A percentile compares a stretch with the other conserved stretches of the same genome.
These are phyloP conservation scores for Colletotrichum plurivorum DNA, from an alignment of 2,329 filamentous ascomycete species.

Conservation along the genomic window DNA sequence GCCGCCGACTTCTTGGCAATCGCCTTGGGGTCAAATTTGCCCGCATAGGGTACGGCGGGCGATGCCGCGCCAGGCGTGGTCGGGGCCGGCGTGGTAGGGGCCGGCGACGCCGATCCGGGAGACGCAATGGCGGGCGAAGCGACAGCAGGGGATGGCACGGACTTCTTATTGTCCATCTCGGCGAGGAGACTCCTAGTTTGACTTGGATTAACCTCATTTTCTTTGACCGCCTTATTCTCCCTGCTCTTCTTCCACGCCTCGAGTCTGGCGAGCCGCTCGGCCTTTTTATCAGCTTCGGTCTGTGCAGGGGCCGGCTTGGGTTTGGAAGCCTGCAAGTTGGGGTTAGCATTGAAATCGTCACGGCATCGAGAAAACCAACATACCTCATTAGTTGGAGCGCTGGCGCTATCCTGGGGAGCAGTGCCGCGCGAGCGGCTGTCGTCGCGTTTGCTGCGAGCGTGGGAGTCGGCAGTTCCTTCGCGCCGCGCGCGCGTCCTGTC, in stretches of 20 bases:
- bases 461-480: conserved; percentile 81
- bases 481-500: conserved; percentile 75
- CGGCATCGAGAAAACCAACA: conserved; percentile 45
- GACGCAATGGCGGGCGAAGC: conserved; percentile 60
- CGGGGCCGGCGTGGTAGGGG: conserved; percentile 51
- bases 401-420: conserved; percentile 62
- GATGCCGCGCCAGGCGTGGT: conserved; percentile 62
- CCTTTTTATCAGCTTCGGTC: conserved; percentile 82
- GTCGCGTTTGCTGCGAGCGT: conserved; percentile 75
- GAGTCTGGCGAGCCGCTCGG: conserved; percentile 83
- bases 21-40: conserved; percentile 89
- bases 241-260: conserved; percentile 95
- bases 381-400: conserved; percentile 70
- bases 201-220: conserved; percentile 76
- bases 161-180: conserved; percentile 82
- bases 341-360: conserved; percentile 43
- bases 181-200: conserved; percentile 78
- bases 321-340: conserved; percentile 65
- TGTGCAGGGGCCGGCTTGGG: conserved; percentile 65
- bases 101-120: conserved; percentile 27
- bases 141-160: conserved; percentile 57
- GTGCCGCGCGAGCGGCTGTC: conserved; percentile 71
- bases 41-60: conserved; percentile 74
- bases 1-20: conserved; percentile 84
- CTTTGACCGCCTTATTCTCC: conserved; percentile 80